Percentiles rank a stretch among this genome's conserved stretches.
Evolutionary conservation across 1,139 yeast genomes (phyloP).

Genomic region (Williopsis jadinii): DNA sequence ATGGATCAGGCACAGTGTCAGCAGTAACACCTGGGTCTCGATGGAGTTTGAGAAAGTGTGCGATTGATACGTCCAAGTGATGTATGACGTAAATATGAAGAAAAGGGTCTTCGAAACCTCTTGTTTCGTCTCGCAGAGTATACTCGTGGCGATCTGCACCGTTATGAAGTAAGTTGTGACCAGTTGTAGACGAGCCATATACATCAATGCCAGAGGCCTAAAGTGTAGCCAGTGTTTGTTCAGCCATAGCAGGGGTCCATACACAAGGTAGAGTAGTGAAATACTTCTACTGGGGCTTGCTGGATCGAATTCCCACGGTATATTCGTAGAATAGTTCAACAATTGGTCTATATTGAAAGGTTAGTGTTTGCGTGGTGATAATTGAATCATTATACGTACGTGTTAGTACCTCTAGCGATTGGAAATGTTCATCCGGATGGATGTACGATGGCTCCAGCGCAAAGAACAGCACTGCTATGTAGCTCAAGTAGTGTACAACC

Average conservation of each 20-base stretch:
- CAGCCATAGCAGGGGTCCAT: conserved; percentile 51
- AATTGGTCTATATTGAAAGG: conserved; percentile 23
- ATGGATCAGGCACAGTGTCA: conserved; percentile 38
- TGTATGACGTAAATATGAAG: conserved; percentile 69
- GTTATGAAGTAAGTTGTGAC: conserved; percentile 36
- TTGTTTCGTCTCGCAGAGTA: conserved; percentile 48
- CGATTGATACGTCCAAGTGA: conserved; percentile 73
- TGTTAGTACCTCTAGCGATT: conserved; percentile 69
- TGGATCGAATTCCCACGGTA: conserved; percentile 80
- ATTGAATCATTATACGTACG: conserved; percentile 19
- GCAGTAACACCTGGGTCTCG: conserved; percentile 65
- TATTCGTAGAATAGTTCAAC: conserved; percentile 43
- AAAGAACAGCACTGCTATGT: conserved; percentile 46
- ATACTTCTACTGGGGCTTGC: conserved; percentile 64
- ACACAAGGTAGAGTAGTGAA: conserved; percentile 58
- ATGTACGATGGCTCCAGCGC: conserved; percentile 76
- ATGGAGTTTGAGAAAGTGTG: conserved; percentile 86
- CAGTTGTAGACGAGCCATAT: conserved; percentile 50
- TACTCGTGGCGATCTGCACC: conserved; percentile 26
- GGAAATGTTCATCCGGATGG: conserved; percentile 98
- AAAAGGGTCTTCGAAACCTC: conserved; percentile 60
- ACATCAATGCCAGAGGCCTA: conserved; percentile 44
- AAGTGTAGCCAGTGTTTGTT: conserved; percentile 13
- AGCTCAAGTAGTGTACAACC: conserved; percentile 33
- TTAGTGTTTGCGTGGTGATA: not conserved